Conservation (phyloP, 768 basidiomycete genomes). For the Rhizopogon salebrosus region DNA sequence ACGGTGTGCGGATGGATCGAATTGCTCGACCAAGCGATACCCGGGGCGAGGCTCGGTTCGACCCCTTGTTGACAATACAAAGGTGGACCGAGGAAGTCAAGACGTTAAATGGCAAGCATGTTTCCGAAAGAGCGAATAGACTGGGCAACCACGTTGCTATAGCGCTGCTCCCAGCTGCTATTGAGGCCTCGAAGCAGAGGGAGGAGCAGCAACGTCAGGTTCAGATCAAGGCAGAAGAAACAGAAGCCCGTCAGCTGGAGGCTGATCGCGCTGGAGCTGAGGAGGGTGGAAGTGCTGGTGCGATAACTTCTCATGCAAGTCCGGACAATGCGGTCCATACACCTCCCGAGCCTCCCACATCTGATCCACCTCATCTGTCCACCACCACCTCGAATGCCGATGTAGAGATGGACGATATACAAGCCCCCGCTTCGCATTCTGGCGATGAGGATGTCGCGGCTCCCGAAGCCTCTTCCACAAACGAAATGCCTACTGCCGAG, state of each 20-base stretch:
- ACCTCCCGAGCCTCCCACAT: not conserved
- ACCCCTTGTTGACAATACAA: constrained; percentile 76
- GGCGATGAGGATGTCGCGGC: constrained; percentile 17
- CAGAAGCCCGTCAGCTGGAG: constrained; percentile 33
- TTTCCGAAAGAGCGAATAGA: constrained; percentile 59
- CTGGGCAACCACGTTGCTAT: constrained; percentile 68
- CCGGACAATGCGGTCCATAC: constrained; percentile 3
- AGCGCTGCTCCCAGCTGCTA: constrained; percentile 74
- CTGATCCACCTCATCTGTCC: constrained; percentile 8
- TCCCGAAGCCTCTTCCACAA: constrained; percentile 15
- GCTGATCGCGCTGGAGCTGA: constrained; percentile 27
- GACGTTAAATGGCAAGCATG: constrained; percentile 72
- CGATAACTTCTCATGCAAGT: not conserved
- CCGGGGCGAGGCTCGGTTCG: constrained; percentile 43
- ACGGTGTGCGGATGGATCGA: constrained; percentile 53
- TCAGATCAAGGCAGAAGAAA: constrained; percentile 53
- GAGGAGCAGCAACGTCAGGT: constrained; percentile 36
- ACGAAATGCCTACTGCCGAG: constrained; percentile 5
- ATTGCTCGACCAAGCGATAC: constrained; percentile 40
- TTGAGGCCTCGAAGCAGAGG: constrained; percentile 50
- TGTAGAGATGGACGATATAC: constrained; percentile 46
- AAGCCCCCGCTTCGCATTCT: constrained; percentile 15
- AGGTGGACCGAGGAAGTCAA: constrained; percentile 90
- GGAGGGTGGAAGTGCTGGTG: constrained; percentile 19
- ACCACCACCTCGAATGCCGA: constrained; percentile 35